These are phyloP conservation scores for Abrus pulchellus DNA, from an alignment of 306 rosid species.

Conservation along the genomic window DNA sequence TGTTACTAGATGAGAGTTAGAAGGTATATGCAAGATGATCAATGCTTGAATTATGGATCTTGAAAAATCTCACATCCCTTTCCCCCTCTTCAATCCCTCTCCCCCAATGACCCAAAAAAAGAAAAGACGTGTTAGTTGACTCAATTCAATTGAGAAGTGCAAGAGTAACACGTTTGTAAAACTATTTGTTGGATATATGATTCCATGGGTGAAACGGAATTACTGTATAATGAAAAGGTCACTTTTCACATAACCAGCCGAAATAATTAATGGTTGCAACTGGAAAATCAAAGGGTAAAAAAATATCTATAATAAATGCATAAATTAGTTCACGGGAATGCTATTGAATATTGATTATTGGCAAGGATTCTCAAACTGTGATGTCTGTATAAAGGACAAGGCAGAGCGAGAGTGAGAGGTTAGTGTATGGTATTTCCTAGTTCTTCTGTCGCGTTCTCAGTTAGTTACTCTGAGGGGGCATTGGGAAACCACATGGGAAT, in stretches of 20 bases:
- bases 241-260: slow-evolving; percentile 2
- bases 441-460: slow-evolving; percentile 43
- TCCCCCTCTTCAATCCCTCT: too few relatives aligned
- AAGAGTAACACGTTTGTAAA: neutral
- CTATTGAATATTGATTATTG: neutral
- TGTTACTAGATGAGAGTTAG: too few relatives aligned
- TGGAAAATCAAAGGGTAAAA: slow-evolving; percentile 1
- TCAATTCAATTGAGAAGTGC: neutral
- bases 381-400: slow-evolving; percentile 53
- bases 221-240: neutral
- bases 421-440: slow-evolving; percentile 50
- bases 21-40: too few relatives aligned
- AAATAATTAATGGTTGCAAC: neutral
- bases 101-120: too few relatives aligned
- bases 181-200: too few relatives aligned
- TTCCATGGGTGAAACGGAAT: slow-evolving; percentile 23
- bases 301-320: neutral
- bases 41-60: too few relatives aligned
- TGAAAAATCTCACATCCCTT: too few relatives aligned
- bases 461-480: slow-evolving; percentile 41
- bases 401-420: slow-evolving; percentile 36
- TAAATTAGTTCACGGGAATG: slow-evolving; percentile 65
- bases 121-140: neutral
- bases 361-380: slow-evolving; percentile 39
- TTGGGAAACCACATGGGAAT: slow-evolving; percentile 57